Evolutionary conservation across 225 moss, liverwort and hornwort genomes (phyloP), one percentile per base, ranked within the genome.

Genomic region (Bryum argenteum): DNA sequence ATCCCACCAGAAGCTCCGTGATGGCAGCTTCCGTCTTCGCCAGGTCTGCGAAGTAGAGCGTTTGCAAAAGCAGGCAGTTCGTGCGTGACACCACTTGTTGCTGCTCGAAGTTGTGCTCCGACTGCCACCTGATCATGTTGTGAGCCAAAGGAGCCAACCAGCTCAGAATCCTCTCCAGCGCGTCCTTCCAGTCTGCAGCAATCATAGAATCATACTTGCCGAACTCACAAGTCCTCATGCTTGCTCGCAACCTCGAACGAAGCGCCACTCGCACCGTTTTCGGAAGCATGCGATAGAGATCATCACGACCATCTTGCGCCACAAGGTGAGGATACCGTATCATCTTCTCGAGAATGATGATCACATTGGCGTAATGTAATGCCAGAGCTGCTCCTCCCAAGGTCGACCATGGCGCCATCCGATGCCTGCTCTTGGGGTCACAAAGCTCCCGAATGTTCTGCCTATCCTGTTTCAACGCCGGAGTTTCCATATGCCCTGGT

Each of bases 41-140:
- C 74, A 91, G 72, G 74, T 98, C 94, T 14, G 98, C 94, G 68
- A 94, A 98, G 75, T 92, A 94, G 11, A 98, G 91, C 9, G 94
- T 94, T 62, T 98, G 94, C 65, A 98, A 84, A 42, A 98, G 89
- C 47, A 98, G 82, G 63, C 91, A 89, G 66, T 98, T 98, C 57
- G 98, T 90, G 45, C 94, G 89, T 5, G 94, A 73, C 63, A 87
- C 91, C 42, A 91, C 84, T 77, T 98, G 94, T 71, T 98, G 98
- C 83, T 94, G 98, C 84, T 98, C 98, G 71, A 98, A 98, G 66
- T 98, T 98, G 79, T 98, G 98, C 85, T 98, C 94, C 4, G 98
- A 98, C 63, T 98, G 98, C 98, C 98, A 98, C 60, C 91, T 69
- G 20, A 98, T 98, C 98, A 98, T 98, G 52, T 91, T 98, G 72